Percentiles rank a stretch among this genome's conserved stretches.
Conservation (phyloP, 2,329 filamentous ascomycete genomes). For the Myotisia sp. region DNA sequence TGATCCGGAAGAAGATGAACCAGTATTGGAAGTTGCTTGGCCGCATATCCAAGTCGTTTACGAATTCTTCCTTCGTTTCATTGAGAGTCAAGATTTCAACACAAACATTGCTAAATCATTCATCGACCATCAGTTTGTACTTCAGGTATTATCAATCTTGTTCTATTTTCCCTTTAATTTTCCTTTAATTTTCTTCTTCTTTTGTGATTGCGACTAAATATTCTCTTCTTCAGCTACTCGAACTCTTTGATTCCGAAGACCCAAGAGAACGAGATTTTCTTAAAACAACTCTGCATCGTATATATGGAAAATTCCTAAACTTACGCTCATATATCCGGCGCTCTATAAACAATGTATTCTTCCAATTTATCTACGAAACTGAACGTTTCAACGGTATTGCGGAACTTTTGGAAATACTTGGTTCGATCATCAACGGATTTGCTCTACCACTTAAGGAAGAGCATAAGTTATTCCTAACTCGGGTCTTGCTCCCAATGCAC, state of each 20-base stretch:
- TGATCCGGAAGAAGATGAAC: constrained; percentile 95
- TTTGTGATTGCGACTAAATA: too few species aligned
- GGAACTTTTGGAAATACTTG: constrained; percentile 87
- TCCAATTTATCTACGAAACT: constrained; percentile 98
- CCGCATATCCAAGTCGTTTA: constrained; percentile 99
- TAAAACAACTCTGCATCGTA: constrained; percentile 93
- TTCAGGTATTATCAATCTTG: constrained; percentile 51
- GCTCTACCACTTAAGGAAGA: constrained; percentile 93
- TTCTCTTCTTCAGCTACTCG: constrained; percentile 56
- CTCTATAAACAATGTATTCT: constrained; percentile 99
- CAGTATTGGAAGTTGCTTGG: constrained; percentile 95
- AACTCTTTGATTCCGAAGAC: constrained; percentile 96
- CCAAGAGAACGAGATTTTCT: constrained; percentile 92
- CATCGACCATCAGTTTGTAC: constrained; percentile 94
- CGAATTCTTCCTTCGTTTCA: constrained; percentile 97
- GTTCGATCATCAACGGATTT: constrained; percentile 98
- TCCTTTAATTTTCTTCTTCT: background rate
- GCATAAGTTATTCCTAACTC: constrained; percentile 92
- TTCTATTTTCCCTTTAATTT: background rate
- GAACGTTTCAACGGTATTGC: constrained; percentile 98
- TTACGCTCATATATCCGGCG: constrained; percentile 90
- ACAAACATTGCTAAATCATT: constrained; percentile 98
- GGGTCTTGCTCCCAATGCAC: constrained; percentile 83
- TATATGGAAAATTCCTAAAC: constrained; percentile 98
- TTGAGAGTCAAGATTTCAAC: constrained; percentile 99